Percentiles rank a stretch among this genome's conserved stretches.
Evolutionary conservation across 805 yeast genomes (phyloP).

Genomic region (Henningerozyma blattae): DNA sequence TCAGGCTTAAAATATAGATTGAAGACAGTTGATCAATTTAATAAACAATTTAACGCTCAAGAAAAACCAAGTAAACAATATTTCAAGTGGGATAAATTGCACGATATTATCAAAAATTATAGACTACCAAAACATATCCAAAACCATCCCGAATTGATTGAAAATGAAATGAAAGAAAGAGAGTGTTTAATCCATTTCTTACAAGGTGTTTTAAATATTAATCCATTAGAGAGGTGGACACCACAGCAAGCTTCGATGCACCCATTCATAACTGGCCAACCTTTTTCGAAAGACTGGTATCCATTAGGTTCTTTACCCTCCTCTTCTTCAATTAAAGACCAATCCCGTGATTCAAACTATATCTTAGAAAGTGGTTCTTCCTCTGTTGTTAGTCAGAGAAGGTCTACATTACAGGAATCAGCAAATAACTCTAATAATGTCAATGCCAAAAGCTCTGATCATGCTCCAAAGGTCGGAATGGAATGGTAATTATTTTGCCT

Average conservation of each 20-base stretch:
- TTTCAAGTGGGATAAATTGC: conserved; percentile 51
- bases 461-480: too few species aligned
- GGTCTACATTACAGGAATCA: too few species aligned
- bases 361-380: neutral
- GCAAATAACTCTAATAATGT: too few species aligned
- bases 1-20: conserved; percentile 18
- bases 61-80: conserved; percentile 83
- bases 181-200: conserved; percentile 65
- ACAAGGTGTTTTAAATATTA: conserved; percentile 62
- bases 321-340: neutral
- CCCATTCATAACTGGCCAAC: conserved; percentile 68
- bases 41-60: conserved; percentile 12
- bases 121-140: conserved; percentile 48
- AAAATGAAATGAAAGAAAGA: conserved; percentile 64
- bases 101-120: conserved; percentile 69
- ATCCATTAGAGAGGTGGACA: conserved; percentile 92
- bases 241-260: conserved; percentile 92
- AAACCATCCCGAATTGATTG: conserved; percentile 30
- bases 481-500: too few species aligned
- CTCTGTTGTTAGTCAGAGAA: too few species aligned
- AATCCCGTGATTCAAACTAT: neutral
- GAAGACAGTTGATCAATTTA: conserved; percentile 40
- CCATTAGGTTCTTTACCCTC: conserved; percentile 32
- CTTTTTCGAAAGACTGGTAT: conserved; percentile 40
- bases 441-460: too few species aligned